A percentile compares a stretch with the other conserved stretches of the same genome.
phyloP scores from a whole-genome alignment of 805 yeast genomes.

The Komagataella phaffii region DNA sequence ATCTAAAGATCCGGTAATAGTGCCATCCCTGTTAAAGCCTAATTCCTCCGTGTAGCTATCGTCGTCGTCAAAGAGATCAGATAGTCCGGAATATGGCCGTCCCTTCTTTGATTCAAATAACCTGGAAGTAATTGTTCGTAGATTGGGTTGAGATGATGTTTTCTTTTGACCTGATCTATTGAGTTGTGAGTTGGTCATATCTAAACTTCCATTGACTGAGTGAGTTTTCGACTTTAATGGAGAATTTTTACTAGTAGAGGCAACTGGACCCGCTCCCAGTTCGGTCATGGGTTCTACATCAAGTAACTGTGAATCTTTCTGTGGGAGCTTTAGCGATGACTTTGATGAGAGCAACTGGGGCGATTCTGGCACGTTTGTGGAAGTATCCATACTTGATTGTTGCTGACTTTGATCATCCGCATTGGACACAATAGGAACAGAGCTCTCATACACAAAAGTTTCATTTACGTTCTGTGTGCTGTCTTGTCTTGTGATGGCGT shows the following conservation, averaged over 20 bases:
- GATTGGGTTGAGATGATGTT: conserved; percentile 7
- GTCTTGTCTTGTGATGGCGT: conserved; percentile 78
- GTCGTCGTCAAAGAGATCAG: conserved; percentile 33
- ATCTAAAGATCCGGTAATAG: conserved; percentile 2
- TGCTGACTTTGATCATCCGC: conserved; percentile 3
- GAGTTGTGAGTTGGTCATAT: conserved; percentile 2
- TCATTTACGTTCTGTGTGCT: conserved; percentile 44
- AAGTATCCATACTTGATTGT: background rate
- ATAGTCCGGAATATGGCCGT: conserved; percentile 53
- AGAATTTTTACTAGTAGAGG: conserved; percentile 1
- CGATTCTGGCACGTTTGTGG: background rate
- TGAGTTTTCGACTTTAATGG: conserved; percentile 1
- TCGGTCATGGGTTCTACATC: background rate
- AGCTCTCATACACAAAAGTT: conserved; percentile 83
- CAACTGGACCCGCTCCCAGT: background rate
- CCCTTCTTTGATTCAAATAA: conserved; percentile 63
- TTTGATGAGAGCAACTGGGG: background rate
- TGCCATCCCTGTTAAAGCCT: conserved; percentile 14
- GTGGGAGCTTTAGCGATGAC: background rate
- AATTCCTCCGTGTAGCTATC: conserved; percentile 28
- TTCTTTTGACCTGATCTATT: conserved; percentile 28
- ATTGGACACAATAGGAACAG: conserved; percentile 11
- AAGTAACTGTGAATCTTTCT: background rate
- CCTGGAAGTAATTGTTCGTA: conserved; percentile 51
- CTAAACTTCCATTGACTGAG: conserved; percentile 3